phyloP scores from a whole-genome alignment of 805 yeast genomes.

The Candida verbasci region DNA sequence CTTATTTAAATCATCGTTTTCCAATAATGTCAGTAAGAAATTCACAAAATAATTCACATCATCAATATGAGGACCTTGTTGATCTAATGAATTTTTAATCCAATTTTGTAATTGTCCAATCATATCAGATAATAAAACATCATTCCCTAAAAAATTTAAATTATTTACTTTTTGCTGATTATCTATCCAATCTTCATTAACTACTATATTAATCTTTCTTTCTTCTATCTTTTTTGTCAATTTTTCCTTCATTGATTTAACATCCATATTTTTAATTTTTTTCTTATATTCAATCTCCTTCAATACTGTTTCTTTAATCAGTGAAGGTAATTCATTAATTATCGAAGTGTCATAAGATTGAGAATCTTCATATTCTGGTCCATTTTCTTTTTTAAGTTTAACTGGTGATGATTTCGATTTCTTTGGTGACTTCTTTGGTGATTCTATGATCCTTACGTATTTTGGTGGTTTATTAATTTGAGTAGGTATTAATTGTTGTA shows the following conservation, averaged over 20 bases:
- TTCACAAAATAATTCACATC: conserved; percentile 21
- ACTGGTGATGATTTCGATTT: conserved; percentile 5
- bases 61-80: conserved; percentile 33
- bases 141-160: conserved; percentile 15
- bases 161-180: conserved; percentile 12
- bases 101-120: conserved; percentile 19
- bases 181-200: conserved; percentile 19
- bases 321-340: conserved; percentile 35
- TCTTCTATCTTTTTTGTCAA: conserved; percentile 13
- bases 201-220: conserved; percentile 10
- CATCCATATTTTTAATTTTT: conserved; percentile 20
- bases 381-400: conserved; percentile 1
- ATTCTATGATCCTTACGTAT: conserved; percentile 28
- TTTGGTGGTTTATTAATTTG: conserved; percentile 25
- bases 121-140: conserved; percentile 11
- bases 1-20: conserved; percentile 12
- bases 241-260: conserved; percentile 25
- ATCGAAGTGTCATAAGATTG: conserved; percentile 33
- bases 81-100: conserved; percentile 22
- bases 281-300: conserved; percentile 29
- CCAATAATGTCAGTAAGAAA: conserved; percentile 17
- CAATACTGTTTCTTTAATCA: conserved; percentile 30
- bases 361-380: conserved; percentile 17
- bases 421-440: conserved; percentile 15
- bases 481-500: conserved; percentile 36